Evolutionary conservation across 106 monocot species (phyloP).

Genomic region (Dendrobium nobile): DNA sequence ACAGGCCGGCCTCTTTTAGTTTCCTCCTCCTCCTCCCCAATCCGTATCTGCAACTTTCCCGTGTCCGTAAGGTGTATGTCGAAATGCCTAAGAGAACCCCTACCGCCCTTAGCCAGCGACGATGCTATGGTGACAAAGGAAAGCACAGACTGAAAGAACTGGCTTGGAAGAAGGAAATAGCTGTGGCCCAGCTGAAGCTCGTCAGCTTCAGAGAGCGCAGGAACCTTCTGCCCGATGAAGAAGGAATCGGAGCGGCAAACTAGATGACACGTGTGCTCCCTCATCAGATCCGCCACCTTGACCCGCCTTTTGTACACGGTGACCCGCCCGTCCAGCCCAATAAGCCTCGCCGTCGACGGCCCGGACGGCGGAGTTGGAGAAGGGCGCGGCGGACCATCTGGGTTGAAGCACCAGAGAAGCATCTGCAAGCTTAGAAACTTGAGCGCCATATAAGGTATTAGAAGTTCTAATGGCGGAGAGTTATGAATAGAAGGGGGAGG

Average conservation of each 20-base stretch:
- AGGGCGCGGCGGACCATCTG: slow-evolving; percentile 1
- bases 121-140: slow-evolving; percentile 61
- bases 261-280: slow-evolving; percentile 43
- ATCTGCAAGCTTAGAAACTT: slow-evolving; percentile 1
- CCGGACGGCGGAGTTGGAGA: not conserved
- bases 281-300: slow-evolving; percentile 46
- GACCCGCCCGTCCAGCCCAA: slow-evolving; percentile 52
- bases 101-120: slow-evolving; percentile 14
- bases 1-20: slow-evolving; percentile 9
- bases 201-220: slow-evolving; percentile 40
- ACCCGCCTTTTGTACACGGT: slow-evolving; percentile 36
- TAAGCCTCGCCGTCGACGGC: slow-evolving; percentile 14
- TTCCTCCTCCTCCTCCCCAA: slow-evolving; percentile 29
- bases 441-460: too few species aligned
- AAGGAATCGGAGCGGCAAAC: slow-evolving; percentile 75
- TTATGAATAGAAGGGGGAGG: too few species aligned
- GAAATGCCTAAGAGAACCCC: slow-evolving; percentile 26
- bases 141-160: slow-evolving; percentile 78
- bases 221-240: slow-evolving; percentile 60
- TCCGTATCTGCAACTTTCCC: slow-evolving; percentile 54
- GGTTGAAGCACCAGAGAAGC: not conserved
- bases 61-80: slow-evolving; percentile 43
- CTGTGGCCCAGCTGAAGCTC: slow-evolving; percentile 50
- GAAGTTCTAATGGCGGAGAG: too few species aligned
- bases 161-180: slow-evolving; percentile 73